phyloP scores from a whole-genome alignment of 2,329 filamentous ascomycete species.

The Grosmannia clavigera region DNA sequence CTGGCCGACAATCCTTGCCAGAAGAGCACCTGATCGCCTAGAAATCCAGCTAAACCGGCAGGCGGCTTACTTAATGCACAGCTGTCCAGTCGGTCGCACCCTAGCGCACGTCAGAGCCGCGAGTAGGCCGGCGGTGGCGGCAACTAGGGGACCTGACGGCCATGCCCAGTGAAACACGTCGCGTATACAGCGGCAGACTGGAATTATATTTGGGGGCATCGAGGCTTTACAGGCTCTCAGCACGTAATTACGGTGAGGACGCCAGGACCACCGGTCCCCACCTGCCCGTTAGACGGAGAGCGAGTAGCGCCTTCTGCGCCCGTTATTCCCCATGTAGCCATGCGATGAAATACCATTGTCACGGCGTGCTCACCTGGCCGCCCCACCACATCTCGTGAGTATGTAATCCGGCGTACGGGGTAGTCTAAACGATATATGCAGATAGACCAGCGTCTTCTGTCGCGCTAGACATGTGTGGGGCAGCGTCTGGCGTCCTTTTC shows the following conservation, averaged over 20 bases:
- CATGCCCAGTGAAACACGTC: neutral
- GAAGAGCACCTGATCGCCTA: neutral
- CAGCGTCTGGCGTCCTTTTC: neutral
- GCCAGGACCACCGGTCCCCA: neutral
- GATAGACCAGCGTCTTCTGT: too few species aligned
- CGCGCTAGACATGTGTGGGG: slow-evolving; percentile 1
- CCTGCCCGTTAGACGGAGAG: neutral
- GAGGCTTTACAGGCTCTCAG: neutral
- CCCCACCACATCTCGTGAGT: neutral
- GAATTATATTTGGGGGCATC: too few species aligned
- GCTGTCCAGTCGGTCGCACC: neutral
- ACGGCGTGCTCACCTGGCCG: too few species aligned
- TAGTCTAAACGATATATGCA: neutral
- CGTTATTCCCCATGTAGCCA: too few species aligned
- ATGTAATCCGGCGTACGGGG: neutral
- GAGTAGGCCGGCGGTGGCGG: neutral
- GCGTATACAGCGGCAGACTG: neutral
- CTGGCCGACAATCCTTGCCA: neutral
- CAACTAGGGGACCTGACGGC: neutral
- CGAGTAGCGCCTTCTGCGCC: neutral
- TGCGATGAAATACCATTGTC: too few species aligned
- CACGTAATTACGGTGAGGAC: neutral
- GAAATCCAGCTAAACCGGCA: neutral
- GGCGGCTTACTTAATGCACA: neutral
- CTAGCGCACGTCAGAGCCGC: slow-evolving; percentile 1